Percentiles rank a stretch among this genome's conserved stretches.
These are phyloP conservation scores for Salix arbutifolia DNA, from an alignment of 345 rosid genomes.

Conservation along the genomic window DNA sequence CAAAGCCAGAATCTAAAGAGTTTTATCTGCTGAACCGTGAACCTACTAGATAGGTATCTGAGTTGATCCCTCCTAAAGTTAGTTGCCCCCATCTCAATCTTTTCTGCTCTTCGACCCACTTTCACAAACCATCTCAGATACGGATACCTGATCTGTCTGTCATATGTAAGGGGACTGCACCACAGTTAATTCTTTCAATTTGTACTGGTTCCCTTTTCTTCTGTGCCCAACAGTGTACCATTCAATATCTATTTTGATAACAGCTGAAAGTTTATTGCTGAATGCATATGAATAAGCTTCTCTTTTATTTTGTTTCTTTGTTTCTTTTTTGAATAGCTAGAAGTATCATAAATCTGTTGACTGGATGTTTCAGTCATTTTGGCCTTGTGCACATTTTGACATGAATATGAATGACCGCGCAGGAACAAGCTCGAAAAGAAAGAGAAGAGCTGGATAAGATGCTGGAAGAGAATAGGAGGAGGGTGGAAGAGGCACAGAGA, in stretches of 20 bases:
- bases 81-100: not conserved
- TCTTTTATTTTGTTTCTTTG: no score
- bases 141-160: not conserved
- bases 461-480: slow-evolving; percentile 80
- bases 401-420: not conserved
- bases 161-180: not conserved
- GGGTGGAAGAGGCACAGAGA: slow-evolving; percentile 79
- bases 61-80: not conserved
- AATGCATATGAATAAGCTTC: not conserved
- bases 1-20: not conserved
- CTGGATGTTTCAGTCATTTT: not conserved
- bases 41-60: not conserved
- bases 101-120: not conserved
- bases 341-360: not conserved
- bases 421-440: slow-evolving; percentile 82
- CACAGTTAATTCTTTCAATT: not conserved
- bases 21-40: not conserved
- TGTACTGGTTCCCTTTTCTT: not conserved
- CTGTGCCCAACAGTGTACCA: not conserved
- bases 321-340: not conserved
- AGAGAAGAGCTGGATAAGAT: slow-evolving; percentile 83
- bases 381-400: not conserved
- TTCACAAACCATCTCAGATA: not conserved
- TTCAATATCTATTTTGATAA: not conserved
- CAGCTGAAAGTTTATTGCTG: not conserved